Evolutionary conservation across 1,139 yeast species (phyloP).

Genomic region (Pichiaceae sp.): DNA sequence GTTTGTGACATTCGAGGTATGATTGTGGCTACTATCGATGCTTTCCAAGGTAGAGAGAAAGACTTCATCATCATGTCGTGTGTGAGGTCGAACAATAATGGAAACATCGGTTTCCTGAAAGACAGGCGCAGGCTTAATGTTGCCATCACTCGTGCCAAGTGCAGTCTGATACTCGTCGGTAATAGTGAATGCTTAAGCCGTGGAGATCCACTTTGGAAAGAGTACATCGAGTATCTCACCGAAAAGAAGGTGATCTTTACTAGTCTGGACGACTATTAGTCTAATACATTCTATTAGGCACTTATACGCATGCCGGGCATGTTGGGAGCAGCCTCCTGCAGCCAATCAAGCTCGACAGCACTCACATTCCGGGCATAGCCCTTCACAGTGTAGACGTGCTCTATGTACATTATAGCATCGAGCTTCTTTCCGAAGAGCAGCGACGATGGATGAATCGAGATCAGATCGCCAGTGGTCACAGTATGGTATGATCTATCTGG

Average conservation of each 20-base stretch:
- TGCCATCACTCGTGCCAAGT: constrained; percentile 85
- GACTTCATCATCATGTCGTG: constrained; percentile 83
- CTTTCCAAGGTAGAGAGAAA: constrained; percentile 94
- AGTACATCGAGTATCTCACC: constrained; percentile 29
- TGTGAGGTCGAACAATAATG: constrained; percentile 79
- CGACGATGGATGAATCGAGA: constrained; percentile 90
- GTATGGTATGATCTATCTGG: constrained; percentile 93
- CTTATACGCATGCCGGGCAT: constrained; percentile 34
- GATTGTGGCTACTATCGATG: constrained; percentile 82
- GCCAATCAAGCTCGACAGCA: constrained; percentile 78
- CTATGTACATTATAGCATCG: constrained; percentile 91
- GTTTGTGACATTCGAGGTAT: constrained; percentile 57
- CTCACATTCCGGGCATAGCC: constrained; percentile 90
- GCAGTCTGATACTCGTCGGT: constrained; percentile 68
- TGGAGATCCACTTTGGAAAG: constrained; percentile 47
- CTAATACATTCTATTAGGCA: constrained; percentile 1
- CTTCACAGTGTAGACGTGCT: constrained; percentile 85
- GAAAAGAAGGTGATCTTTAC: constrained; percentile 5
- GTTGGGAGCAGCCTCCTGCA: constrained; percentile 77
- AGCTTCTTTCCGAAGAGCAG: constrained; percentile 72
- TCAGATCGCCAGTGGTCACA: constrained; percentile 66
- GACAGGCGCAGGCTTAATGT: constrained; percentile 91
- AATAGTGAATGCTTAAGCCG: constrained; percentile 40
- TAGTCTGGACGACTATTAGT: not conserved
- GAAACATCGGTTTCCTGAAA: constrained; percentile 75